phyloP scores from a whole-genome alignment of 495 filamentous ascomycete species.

The Aspergillus sclerotiicarbonarius region DNA sequence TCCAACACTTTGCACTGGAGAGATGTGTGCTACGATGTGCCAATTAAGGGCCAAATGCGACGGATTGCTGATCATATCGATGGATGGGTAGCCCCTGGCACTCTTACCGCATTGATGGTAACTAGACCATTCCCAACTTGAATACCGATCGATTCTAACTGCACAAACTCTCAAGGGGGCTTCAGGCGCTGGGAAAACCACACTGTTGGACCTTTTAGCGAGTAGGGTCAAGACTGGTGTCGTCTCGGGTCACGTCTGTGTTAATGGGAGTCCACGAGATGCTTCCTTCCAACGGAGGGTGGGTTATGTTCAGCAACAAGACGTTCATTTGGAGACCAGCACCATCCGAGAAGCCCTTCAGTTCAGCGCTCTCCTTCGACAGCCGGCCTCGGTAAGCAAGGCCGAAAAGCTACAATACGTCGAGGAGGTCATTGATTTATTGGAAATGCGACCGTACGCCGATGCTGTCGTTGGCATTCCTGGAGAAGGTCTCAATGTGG shows the following conservation, averaged over 20 bases:
- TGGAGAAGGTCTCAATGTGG: constrained; percentile 82
- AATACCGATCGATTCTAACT: constrained; percentile 61
- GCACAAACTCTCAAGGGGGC: constrained; percentile 47
- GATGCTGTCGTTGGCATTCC: constrained; percentile 87
- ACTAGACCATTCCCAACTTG: constrained; percentile 30
- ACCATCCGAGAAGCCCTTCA: constrained; percentile 79
- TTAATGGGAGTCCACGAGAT: constrained; percentile 55
- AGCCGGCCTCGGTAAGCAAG: constrained; percentile 64
- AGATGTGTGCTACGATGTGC: constrained; percentile 54
- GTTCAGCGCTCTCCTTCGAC: constrained; percentile 80
- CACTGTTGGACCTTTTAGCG: constrained; percentile 43
- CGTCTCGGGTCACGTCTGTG: constrained; percentile 49
- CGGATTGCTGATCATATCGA: constrained; percentile 36
- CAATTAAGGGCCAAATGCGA: constrained; percentile 5
- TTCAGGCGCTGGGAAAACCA: constrained; percentile 60
- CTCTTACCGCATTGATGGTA: constrained; percentile 42
- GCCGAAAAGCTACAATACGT: constrained; percentile 85
- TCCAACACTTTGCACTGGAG: constrained; percentile 67
- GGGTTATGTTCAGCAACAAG: constrained; percentile 90
- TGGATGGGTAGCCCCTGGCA: constrained; percentile 66
- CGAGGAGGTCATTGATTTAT: constrained; percentile 81
- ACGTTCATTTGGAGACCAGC: constrained; percentile 76
- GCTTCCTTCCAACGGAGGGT: constrained; percentile 83
- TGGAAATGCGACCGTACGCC: constrained; percentile 76
- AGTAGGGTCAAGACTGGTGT: constrained; percentile 49